Base-by-base conservation (phyloP, 2,329 filamentous ascomycete genomes). In the Aspergillus terreus region DNA sequence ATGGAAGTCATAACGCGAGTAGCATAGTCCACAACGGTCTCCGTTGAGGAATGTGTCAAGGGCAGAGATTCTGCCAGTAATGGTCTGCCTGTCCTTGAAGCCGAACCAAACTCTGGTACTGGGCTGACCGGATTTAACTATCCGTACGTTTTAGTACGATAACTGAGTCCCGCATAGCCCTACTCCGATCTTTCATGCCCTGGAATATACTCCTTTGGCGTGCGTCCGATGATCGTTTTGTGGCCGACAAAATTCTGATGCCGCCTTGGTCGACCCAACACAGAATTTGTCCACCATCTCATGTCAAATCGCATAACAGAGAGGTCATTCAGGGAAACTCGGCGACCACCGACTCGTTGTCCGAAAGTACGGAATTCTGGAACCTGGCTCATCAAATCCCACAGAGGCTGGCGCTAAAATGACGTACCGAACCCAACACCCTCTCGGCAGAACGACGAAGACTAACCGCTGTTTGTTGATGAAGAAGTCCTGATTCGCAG, bases 401-500 rank as follows among this genome's bases (percentile, higher is more conserved):
- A 42, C 40, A 42, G 15, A 42, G 40, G 19, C 40, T 23, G 15
- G 40, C n/a, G 19, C 49, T 52, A 65, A 42, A 51, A 71, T 69
- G 64, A 65, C 64, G 66, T 69, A 68, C 58, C 49, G 35, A 51
- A 43, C 52, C 54, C 55, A 51, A 43, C 49, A 44, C 44, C 21
- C 47, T 46, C 38, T 15, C 35, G 42, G 41, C 38, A 50, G 6
- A 23, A 44, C 23, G 43, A 45, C 48, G 36, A 41, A 46, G 55
- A 57, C 68, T 72, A 54, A 72, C 60, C 19, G 3, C 52, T 55
- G 49, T 49, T 48, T 33, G 57, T 51, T 48, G 47, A 46, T 49
- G 46, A 58, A 76, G 75, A 58, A 70, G 70, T 55, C 72, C 74
- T 32, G 70, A 77, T 62, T 72, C 72, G 52, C 70, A 74, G 53